phyloP scores from a whole-genome alignment of 2,329 filamentous ascomycete genomes.

The Cercospora sesami region DNA sequence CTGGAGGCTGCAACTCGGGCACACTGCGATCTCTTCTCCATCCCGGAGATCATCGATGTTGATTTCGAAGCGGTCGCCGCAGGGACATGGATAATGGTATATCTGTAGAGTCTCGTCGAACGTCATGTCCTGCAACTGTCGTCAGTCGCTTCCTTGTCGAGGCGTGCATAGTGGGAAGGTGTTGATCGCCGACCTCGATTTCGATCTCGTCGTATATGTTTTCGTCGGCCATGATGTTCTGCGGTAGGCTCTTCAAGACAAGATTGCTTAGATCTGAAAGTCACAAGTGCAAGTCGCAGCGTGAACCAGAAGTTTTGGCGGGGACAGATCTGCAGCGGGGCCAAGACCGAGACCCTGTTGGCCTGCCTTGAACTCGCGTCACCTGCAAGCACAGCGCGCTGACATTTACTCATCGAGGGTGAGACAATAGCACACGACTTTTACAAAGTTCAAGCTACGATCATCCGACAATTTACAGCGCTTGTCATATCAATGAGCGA shows the following conservation, averaged over 20 bases:
- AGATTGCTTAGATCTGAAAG: not conserved
- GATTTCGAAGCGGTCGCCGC: constrained; percentile 95
- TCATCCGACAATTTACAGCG: not conserved
- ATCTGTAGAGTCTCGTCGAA: constrained; percentile 79
- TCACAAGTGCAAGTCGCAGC: not conserved
- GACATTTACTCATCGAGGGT: not conserved
- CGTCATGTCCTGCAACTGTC: constrained; percentile 70
- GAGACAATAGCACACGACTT: not conserved
- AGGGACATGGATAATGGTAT: constrained; percentile 95
- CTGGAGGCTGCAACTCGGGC: constrained; percentile 95
- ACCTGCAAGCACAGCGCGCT: not conserved
- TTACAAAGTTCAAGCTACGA: not conserved
- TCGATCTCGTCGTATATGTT: constrained; percentile 94
- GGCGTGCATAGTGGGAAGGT: not conserved
- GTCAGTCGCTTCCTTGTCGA: not conserved
- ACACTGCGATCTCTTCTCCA: constrained; percentile 92
- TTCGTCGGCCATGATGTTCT: constrained; percentile 30
- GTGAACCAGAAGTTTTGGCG: not conserved
- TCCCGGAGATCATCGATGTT: constrained; percentile 79
- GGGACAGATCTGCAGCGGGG: not conserved
- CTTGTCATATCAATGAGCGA: constrained; percentile 29
- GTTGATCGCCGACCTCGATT: constrained; percentile 63
- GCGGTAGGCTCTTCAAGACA: not conserved
- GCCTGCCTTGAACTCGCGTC: not conserved
- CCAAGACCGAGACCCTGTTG: not conserved